Evolutionary conservation across 2,329 filamentous ascomycete genomes (phyloP), one percentile per base, ranked within the genome.

Genomic region (Pestalotiopsis sp.): DNA sequence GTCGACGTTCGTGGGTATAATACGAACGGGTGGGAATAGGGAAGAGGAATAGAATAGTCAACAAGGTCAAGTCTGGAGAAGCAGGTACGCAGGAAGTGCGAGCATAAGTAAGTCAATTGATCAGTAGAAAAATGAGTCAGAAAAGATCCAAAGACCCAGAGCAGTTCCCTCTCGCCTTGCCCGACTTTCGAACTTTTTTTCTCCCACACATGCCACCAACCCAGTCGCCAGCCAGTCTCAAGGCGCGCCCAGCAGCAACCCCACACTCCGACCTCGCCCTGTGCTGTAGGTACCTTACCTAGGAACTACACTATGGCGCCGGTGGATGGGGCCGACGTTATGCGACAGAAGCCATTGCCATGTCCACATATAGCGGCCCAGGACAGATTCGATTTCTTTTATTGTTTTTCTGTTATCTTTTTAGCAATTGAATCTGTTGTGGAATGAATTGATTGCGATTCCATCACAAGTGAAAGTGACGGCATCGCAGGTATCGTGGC

Each of bases 151-250:
- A 14, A 38, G 59, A 62, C 36, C 27, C 59, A 62, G 59, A n/a
- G 59, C 59, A 62, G 38, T 39, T 62, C 45, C 45, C 45, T 45
- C 58, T 61, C 59, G 59, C 36, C 59, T 36, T 62, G 59, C 59
- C 59, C 59, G 38, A 36, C 27, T 23, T 62, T 62, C n/a, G 59
- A 62, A 62, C 23, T 60, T 39, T 62, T 62, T 62, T 36, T 62
- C 20, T 52, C 20, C 45, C 45, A 52, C 45, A 17, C 17, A 52
- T n/a, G 45, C 20, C 45, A 52, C 41, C 41, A 13, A 45, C 45
- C 41, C 41, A 13, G 17, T 20, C 45, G 17, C 45, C 17, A 17
- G 20, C 45, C 17, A 52, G 45, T 20, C 45, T 52, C 17, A 17
- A 52, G 17, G 17, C 17, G 14, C 45, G 45, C 45, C 45, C 17